These are phyloP conservation scores for Anaeromyces robustus DNA, from an alignment of 192 early-diverging fungal genomes.

Conservation along the genomic window DNA sequence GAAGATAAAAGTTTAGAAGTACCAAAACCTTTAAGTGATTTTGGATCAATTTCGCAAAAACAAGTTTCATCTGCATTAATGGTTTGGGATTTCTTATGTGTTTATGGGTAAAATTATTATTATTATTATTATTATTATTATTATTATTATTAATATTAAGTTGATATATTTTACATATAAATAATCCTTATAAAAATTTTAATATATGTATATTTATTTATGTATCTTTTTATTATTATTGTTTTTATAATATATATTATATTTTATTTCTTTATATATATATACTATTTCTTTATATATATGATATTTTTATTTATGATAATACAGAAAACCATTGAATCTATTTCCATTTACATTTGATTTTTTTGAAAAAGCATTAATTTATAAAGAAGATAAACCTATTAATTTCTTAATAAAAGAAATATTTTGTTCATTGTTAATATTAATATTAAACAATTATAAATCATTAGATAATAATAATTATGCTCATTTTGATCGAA, in stretches of 20 bases:
- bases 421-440: constrained; percentile 22
- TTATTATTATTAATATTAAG: constrained; percentile 18
- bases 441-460: constrained; percentile 16
- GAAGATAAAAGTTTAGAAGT: constrained; percentile 8
- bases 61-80: constrained; percentile 28
- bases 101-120: constrained; percentile 19
- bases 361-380: constrained; percentile 52
- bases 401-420: neutral
- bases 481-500: constrained; percentile 5
- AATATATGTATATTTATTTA: too few species aligned
- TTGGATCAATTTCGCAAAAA: constrained; percentile 22
- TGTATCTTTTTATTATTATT: too few species aligned
- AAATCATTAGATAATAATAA: constrained; percentile 7
- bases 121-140: neutral
- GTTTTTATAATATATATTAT: too few species aligned
- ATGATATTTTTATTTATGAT: constrained; percentile 19
- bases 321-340: constrained; percentile 38
- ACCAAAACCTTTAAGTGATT: constrained; percentile 17
- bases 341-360: constrained; percentile 60
- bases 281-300: too few species aligned
- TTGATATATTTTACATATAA: too few species aligned
- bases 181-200: too few species aligned
- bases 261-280: too few species aligned
- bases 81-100: constrained; percentile 48
- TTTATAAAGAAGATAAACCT: constrained; percentile 15